Percentiles rank a stretch among this genome's conserved stretches.
phyloP scores from a whole-genome alignment of 2,329 filamentous ascomycete species.

The Cordyceps cateniannulata region DNA sequence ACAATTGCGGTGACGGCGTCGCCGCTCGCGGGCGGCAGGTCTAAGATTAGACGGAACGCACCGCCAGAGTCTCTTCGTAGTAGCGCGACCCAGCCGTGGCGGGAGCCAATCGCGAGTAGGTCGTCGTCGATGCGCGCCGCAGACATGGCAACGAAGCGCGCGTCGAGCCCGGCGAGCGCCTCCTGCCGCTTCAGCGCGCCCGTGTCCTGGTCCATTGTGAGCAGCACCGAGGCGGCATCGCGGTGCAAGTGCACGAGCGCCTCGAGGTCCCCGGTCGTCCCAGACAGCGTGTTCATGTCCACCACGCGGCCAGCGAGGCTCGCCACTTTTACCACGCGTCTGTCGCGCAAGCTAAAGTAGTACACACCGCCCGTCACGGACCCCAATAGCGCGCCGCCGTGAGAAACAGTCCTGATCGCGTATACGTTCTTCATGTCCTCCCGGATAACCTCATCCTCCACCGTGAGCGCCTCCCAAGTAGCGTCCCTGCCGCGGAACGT shows the following conservation, averaged over 20 bases:
- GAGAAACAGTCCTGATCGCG: constrained; percentile 34
- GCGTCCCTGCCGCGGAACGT: constrained; percentile 24
- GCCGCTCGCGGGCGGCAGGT: constrained; percentile 34
- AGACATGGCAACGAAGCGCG: constrained; percentile 43
- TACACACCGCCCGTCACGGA: constrained; percentile 43
- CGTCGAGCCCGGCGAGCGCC: constrained; percentile 34
- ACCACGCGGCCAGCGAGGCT: constrained; percentile 42
- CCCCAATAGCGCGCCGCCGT: constrained; percentile 39
- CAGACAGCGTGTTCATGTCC: constrained; percentile 39
- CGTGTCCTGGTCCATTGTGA: constrained; percentile 32
- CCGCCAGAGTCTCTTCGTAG: constrained; percentile 19
- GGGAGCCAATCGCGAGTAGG: constrained; percentile 47
- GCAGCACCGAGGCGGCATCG: constrained; percentile 34
- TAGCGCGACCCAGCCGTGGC: constrained; percentile 42
- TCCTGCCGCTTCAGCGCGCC: constrained; percentile 23
- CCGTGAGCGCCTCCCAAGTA: constrained; percentile 36
- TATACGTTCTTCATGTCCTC: constrained; percentile 41
- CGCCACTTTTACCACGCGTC: constrained; percentile 27
- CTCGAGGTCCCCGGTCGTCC: neutral
- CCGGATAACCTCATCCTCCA: constrained; percentile 26
- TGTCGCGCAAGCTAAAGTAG: constrained; percentile 29
- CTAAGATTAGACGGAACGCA: constrained; percentile 24
- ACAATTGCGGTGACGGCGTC: constrained; percentile 66
- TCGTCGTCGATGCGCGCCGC: constrained; percentile 32
- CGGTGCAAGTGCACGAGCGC: constrained; percentile 43